These are phyloP conservation scores for Chlorencoelia australis DNA, from an alignment of 2,329 filamentous ascomycete species.

Conservation along the genomic window DNA sequence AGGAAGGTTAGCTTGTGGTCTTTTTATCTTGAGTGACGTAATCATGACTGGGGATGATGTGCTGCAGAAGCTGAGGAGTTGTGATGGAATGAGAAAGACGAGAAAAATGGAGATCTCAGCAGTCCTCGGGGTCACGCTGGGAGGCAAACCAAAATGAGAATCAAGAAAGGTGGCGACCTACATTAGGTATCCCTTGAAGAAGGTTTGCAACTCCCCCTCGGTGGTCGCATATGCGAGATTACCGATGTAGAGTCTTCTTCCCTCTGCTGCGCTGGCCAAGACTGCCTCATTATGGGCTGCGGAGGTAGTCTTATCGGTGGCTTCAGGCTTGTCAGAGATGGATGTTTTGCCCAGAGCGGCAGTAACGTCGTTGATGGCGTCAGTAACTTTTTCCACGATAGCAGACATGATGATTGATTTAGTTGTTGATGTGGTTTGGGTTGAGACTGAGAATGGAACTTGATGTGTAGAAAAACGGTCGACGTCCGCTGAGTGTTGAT, in stretches of 20 bases:
- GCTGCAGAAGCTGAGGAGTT: too few species aligned
- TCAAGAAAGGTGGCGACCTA: constrained; percentile 45
- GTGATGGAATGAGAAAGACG: too few species aligned
- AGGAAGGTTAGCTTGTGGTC: constrained; percentile 8
- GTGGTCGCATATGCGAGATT: constrained; percentile 99
- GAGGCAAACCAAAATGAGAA: background rate
- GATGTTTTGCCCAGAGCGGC: constrained; percentile 54
- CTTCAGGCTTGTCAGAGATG: constrained; percentile 42
- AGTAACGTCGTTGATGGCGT: constrained; percentile 68
- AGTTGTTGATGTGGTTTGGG: constrained; percentile 27
- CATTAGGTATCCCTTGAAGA: constrained; percentile 99
- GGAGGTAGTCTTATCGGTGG: constrained; percentile 36
- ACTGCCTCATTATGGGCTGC: constrained; percentile 74
- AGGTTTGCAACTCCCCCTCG: constrained; percentile 99
- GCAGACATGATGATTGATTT: constrained; percentile 66
- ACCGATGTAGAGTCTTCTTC: constrained; percentile 98
- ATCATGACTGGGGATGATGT: background rate
- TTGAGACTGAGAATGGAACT: constrained; percentile 41
- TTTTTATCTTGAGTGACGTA: background rate
- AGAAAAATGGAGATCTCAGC: too few species aligned
- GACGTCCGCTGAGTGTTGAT: constrained; percentile 32
- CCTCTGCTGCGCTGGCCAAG: constrained; percentile 94
- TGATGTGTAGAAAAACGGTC: constrained; percentile 34
- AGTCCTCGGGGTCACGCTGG: background rate
- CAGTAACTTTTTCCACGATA: constrained; percentile 59